These are phyloP conservation scores for Sicyos baderoa DNA, from an alignment of 306 rosid genomes.

Conservation along the genomic window DNA sequence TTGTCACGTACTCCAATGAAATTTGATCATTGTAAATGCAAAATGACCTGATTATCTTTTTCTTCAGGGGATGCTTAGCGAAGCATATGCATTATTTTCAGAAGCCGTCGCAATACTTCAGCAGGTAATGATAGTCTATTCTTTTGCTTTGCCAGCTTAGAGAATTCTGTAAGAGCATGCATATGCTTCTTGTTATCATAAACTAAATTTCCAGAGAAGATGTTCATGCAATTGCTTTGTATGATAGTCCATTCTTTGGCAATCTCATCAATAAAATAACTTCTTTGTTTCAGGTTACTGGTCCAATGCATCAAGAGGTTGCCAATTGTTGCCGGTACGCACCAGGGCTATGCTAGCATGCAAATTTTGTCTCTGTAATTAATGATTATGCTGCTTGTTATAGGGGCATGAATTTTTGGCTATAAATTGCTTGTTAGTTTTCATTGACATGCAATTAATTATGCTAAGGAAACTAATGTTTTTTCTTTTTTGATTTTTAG, in stretches of 20 bases:
- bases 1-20: constrained; percentile 1
- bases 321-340: constrained; percentile 93
- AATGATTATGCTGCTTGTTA: constrained; percentile 5
- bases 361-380: constrained; percentile 22
- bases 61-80: constrained; percentile 91
- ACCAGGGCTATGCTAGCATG: not conserved
- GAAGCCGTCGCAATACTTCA: constrained; percentile 96
- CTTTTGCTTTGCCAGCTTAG: constrained; percentile 17
- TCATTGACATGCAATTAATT: not conserved
- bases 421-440: not conserved
- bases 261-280: constrained; percentile 10
- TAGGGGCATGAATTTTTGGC: constrained; percentile 8
- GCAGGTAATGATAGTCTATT: constrained; percentile 49
- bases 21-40: constrained; percentile 4
- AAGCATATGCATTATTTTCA: constrained; percentile 84
- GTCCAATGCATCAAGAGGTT: constrained; percentile 98
- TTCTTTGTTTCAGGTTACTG: constrained; percentile 66
- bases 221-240: too few relatives aligned
- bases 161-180: not conserved
- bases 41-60: constrained; percentile 18
- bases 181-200: too few relatives aligned
- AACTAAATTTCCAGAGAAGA: too few relatives aligned
- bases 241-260: constrained; percentile 18
- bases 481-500: constrained; percentile 39
- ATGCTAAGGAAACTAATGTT: constrained; percentile 7